A percentile compares a stretch with the other conserved stretches of the same genome.
Conservation (phyloP, 371 early-diverging fungal species). For the Saksenaea oblongispora region DNA sequence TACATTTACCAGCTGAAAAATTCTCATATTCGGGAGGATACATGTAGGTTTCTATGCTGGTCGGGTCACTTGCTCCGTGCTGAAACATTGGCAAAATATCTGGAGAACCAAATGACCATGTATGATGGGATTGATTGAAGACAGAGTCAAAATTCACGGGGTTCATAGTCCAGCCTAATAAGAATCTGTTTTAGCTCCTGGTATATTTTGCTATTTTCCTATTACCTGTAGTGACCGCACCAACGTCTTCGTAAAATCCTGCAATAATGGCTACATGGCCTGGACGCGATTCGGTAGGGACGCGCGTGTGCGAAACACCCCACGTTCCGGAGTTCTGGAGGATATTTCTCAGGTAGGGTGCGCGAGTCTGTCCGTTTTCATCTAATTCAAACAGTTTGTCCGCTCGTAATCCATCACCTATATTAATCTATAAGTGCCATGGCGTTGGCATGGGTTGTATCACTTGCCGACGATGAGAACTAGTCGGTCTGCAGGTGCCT, state of each 20-base stretch:
- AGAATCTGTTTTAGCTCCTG: not conserved
- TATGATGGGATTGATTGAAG: conserved; percentile 88
- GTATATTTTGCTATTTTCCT: not conserved
- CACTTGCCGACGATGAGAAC: conserved; percentile 84
- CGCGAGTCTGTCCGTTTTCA: conserved; percentile 50
- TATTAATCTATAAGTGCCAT: not conserved
- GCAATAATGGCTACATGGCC: conserved; percentile 97
- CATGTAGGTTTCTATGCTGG: conserved; percentile 84
- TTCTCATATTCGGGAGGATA: conserved; percentile 88
- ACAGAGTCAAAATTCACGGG: conserved; percentile 96
- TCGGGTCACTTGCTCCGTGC: conserved; percentile 81
- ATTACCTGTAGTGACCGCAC: conserved; percentile 91
- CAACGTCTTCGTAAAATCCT: conserved; percentile 97
- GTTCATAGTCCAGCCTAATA: conserved; percentile 92
- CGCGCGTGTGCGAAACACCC: conserved; percentile 95
- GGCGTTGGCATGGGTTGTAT: not conserved
- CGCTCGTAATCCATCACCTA: conserved; percentile 92
- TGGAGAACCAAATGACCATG: conserved; percentile 97
- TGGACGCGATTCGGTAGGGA: conserved; percentile 98
- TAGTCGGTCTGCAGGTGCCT: conserved; percentile 88
- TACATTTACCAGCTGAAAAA: conserved; percentile 71
- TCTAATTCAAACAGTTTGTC: conserved; percentile 84
- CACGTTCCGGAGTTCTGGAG: conserved; percentile 72
- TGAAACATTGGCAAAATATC: conserved; percentile 97
- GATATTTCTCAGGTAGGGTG: conserved; percentile 75